Evolutionary conservation across 2,329 filamentous ascomycete species (phyloP), one percentile per base, ranked within the genome.

Genomic region (Fusarium sp.): DNA sequence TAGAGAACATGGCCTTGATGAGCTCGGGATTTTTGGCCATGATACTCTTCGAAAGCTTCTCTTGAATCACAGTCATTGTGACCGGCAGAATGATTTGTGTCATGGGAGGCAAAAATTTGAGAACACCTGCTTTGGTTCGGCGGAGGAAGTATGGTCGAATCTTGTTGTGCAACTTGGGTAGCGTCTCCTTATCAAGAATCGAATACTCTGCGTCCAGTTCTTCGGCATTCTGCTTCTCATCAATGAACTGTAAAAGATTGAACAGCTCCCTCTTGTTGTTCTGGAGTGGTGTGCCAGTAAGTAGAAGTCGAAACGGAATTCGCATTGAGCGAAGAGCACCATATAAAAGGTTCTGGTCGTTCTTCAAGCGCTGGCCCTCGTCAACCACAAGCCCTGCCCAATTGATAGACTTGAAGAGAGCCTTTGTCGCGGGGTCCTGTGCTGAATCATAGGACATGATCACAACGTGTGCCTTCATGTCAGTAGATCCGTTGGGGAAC

Each of bases 251-350:
- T 8, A 99, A 84, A n/a, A 99, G 86, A 79, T 98, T 99, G 85
- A 98, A 98, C 0, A 99, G 86, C 81, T 99, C 96, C 52, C 95
- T 89, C 75, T 94, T 94, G 80, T 98, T 98, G 82, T 99, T 99
- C 78, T 99, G 96, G 18, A 99, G 84, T 0, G 96, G 96, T 0
- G 96, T 99, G 4, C 91, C 95, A 82, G 96, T 98, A 38, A 99
- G 86, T 4, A 99, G 88, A 43, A 97, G 87, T 60, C 94, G 92
- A 83, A 96, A 98, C 0, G 93, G 93, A 35, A 95, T 91, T 57
- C 90, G 92, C 81, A 98, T 89, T 6, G 89, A 87, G 46, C 85
- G 89, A 11, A 99, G 85, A 5, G 93, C 91, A 38, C 86, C 86
- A 80, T 98, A 98, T 2, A 98, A 88, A 44, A 92, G 85, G 57